A percentile compares a stretch with the other conserved stretches of the same genome.
phyloP scores from a whole-genome alignment of 2,329 filamentous ascomycete species.

The Fusarium coffeatum region DNA sequence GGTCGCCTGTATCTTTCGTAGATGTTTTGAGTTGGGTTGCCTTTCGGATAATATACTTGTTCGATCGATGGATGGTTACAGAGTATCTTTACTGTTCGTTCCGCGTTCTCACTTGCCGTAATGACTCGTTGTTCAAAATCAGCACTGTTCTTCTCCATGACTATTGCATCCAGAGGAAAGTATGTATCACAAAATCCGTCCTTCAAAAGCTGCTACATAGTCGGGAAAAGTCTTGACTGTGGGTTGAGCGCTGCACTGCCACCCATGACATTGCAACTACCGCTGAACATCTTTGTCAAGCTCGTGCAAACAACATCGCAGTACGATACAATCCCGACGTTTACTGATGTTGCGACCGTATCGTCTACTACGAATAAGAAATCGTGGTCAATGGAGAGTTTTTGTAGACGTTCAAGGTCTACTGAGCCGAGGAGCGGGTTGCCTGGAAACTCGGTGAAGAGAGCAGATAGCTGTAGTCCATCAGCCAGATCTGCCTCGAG shows the following conservation, averaged over 20 bases:
- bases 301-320: conserved; percentile 64
- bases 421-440: conserved; percentile 49
- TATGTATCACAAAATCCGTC: conserved; percentile 41
- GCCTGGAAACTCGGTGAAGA: conserved; percentile 59
- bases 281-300: conserved; percentile 67
- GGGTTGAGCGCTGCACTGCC: conserved; percentile 61
- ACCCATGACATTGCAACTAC: conserved; percentile 65
- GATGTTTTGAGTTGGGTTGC: conserved; percentile 51
- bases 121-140: conserved; percentile 53
- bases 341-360: conserved; percentile 58
- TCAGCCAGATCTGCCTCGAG: conserved; percentile 53
- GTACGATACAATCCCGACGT: conserved; percentile 57
- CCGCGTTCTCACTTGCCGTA: conserved; percentile 42
- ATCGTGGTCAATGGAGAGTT: conserved; percentile 50
- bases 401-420: conserved; percentile 46
- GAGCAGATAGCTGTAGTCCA: conserved; percentile 55
- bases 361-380: conserved; percentile 60
- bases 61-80: conserved; percentile 40
- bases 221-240: conserved; percentile 49
- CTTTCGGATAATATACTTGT: conserved; percentile 57
- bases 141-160: conserved; percentile 55
- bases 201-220: conserved; percentile 43
- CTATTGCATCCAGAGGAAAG: conserved; percentile 42
- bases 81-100: conserved; percentile 44
- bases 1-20: conserved; percentile 50